Conservation (phyloP, 2,329 filamentous ascomycete species). For the Ascochyta lentis region DNA sequence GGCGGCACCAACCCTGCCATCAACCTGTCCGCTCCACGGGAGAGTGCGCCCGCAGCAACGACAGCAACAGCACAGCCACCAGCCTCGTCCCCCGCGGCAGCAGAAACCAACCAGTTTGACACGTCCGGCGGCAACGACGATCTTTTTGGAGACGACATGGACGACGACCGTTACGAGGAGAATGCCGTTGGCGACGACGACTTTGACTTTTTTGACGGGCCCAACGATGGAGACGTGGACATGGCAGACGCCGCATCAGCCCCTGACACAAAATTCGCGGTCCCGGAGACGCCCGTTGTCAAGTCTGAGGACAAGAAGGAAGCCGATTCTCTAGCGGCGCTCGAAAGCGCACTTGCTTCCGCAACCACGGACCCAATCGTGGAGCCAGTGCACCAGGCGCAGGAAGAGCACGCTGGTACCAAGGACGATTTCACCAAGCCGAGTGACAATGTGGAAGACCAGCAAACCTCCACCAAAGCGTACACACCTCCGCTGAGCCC, state of each 20-base stretch:
- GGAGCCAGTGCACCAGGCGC: neutral
- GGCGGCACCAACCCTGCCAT: slow-evolving; percentile 42
- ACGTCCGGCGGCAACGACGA: slow-evolving; percentile 55
- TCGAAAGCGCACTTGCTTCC: slow-evolving; percentile 38
- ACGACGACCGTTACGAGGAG: slow-evolving; percentile 74
- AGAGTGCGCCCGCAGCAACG: slow-evolving; percentile 18
- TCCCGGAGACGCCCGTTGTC: slow-evolving; percentile 1
- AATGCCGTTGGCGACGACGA: slow-evolving; percentile 80
- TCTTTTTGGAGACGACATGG: slow-evolving; percentile 71
- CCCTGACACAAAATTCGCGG: slow-evolving; percentile 22
- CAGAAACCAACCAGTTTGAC: slow-evolving; percentile 30
- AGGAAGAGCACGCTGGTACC: neutral
- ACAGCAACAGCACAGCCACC: slow-evolving; percentile 26
- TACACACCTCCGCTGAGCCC: slow-evolving; percentile 52
- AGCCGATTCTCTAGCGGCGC: slow-evolving; percentile 34
- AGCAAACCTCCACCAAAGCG: slow-evolving; percentile 18
- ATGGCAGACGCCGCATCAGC: slow-evolving; percentile 39
- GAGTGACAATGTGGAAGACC: neutral
- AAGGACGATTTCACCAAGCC: neutral
- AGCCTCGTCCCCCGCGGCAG: slow-evolving; percentile 33
- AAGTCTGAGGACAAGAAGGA: slow-evolving; percentile 21
- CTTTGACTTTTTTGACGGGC: slow-evolving; percentile 82
- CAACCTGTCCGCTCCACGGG: slow-evolving; percentile 41
- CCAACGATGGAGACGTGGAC: slow-evolving; percentile 50
- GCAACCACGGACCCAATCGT: slow-evolving; percentile 3